A percentile compares a stretch with the other conserved stretches of the same genome.
Evolutionary conservation across 352 stramenopile genomes (phyloP).

Genomic region (Phytophthora cactorum): DNA sequence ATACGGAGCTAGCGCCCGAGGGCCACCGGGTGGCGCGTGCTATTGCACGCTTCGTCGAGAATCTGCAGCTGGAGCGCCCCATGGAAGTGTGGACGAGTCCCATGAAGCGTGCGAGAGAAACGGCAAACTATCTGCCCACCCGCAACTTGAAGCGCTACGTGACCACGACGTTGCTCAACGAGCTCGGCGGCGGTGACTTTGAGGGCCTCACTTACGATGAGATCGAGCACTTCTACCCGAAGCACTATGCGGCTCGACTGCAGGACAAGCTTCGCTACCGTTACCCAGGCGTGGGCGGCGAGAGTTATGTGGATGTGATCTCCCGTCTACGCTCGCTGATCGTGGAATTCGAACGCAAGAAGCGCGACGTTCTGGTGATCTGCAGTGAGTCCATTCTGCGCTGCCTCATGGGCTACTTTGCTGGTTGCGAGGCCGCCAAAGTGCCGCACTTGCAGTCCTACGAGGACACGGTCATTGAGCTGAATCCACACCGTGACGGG

Average conservation of each 20-base stretch:
- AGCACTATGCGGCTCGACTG: constrained; percentile 84
- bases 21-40: constrained; percentile 81
- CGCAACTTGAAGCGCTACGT: constrained; percentile 80
- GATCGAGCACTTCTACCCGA: constrained; percentile 85
- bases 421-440: constrained; percentile 71
- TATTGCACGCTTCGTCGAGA: constrained; percentile 88
- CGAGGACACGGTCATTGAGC: constrained; percentile 75
- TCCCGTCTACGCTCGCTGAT: constrained; percentile 91
- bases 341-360: constrained; percentile 93
- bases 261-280: constrained; percentile 93
- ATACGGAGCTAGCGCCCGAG: constrained; percentile 83
- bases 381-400: constrained; percentile 82
- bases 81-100: constrained; percentile 84
- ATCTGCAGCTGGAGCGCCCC: constrained; percentile 69
- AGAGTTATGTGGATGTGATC: constrained; percentile 96
- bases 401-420: constrained; percentile 85
- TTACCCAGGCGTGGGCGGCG: constrained; percentile 89
- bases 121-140: constrained; percentile 65
- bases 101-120: constrained; percentile 87
- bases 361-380: constrained; percentile 87
- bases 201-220: constrained; percentile 89
- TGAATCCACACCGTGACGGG: constrained; percentile 82
- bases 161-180: constrained; percentile 91
- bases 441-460: constrained; percentile 78
- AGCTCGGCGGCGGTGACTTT: constrained; percentile 91